Base-by-base conservation (phyloP, 106 monocot species). In the Chionographis japonica region DNA sequence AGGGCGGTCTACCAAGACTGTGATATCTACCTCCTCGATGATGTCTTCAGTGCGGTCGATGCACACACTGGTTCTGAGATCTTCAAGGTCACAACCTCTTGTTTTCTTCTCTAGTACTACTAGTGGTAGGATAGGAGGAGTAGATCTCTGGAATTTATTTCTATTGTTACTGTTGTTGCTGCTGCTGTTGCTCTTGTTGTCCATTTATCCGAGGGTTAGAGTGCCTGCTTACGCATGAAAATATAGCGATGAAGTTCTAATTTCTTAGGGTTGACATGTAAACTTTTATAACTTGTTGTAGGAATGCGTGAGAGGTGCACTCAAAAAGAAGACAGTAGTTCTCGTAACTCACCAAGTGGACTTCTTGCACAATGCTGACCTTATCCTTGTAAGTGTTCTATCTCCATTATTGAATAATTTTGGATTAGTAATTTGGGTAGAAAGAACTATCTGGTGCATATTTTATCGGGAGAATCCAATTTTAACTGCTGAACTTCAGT, bases 331-430 rank as follows among this genome's bases (percentile, higher is more conserved):
- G 83, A 97, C 97, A 3, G 60, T 97, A 20, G 62, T 97, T 14
- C 89, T 97, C 52, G 92, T 97, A 20, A 97, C 97, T 8, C 97
- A 97, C 65, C 97, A 97, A 78, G 89, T 97, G 42, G 89, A 97
- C 75, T 92, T 97, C 76, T 74, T 97, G 62, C 89, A 92, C 62
- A 90, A 92, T 66, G 97, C 80, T 39, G 89, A 97, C 72, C 75
- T 73, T 27, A 90, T 97, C 42, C 60, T 90, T 71, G 94, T 94
- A 66, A 40, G 70, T 66, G 4, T 59, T 52, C 37, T 38, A 35
- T 46, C 46, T 68, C 9, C 8, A 46, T 46, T 10, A 1, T 46
- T 5, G 46, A 46, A 6, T 6, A 6, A 5, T 46, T 46, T 46
- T 46, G 46, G 46, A 46, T 46, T 46, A 46, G 0, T 10, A 27